phyloP scores from a whole-genome alignment of 208 protist genomes.

The Crithidia brevicula region DNA sequence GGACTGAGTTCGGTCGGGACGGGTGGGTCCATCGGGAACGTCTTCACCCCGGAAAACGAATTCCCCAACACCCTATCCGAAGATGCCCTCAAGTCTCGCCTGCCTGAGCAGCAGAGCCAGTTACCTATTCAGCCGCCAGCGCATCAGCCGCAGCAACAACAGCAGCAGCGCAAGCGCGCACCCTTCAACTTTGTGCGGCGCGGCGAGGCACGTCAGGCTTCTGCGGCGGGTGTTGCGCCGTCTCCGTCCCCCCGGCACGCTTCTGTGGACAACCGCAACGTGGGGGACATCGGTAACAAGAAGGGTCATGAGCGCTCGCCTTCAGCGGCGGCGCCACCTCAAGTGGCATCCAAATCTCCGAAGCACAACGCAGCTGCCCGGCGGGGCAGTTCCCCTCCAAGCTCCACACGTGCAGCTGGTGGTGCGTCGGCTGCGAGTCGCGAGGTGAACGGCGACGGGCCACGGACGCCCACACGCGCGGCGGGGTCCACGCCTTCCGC shows the following conservation, averaged over 20 bases:
- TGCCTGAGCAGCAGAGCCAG: constrained; percentile 19
- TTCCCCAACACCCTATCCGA: constrained; percentile 78
- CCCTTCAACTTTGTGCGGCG: constrained; percentile 57
- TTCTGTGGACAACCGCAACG: background rate
- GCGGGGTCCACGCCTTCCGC: background rate
- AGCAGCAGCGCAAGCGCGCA: constrained; percentile 28
- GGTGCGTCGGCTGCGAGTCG: background rate
- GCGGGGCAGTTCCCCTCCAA: background rate
- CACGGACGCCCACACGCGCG: background rate
- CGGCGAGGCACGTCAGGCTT: constrained; percentile 41
- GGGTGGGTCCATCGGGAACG: constrained; percentile 24
- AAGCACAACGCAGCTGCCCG: background rate
- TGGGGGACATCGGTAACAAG: background rate
- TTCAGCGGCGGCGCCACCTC: background rate
- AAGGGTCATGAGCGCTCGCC: background rate
- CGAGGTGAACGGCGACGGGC: too few relatives aligned
- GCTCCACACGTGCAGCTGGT: background rate
- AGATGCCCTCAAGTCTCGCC: constrained; percentile 41
- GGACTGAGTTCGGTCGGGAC: background rate
- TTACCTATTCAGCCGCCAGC: too few relatives aligned
- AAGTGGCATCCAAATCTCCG: background rate
- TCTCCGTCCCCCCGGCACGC: background rate
- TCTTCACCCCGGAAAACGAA: constrained; percentile 76
- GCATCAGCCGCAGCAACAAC: constrained; percentile 21
- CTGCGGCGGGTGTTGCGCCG: background rate